Conservation (phyloP, 73 alveolate genomes). For the Symbiodinium natans region DNA sequence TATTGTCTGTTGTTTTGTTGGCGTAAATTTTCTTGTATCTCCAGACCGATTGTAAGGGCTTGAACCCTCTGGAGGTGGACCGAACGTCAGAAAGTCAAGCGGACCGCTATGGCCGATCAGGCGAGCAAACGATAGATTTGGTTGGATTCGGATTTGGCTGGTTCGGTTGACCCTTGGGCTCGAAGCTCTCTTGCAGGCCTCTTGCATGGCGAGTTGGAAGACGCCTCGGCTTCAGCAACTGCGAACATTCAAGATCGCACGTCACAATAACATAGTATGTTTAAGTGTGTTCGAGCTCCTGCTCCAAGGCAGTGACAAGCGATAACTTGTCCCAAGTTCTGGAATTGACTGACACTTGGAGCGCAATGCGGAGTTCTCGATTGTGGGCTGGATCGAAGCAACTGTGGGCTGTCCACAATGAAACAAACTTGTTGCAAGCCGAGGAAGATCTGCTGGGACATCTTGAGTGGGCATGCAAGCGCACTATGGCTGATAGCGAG, state of each 20-base stretch:
- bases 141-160: neutral
- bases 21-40: too few species aligned
- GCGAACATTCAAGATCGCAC: neutral
- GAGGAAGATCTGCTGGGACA: conserved; percentile 78
- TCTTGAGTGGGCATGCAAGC: conserved; percentile 30
- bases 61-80: too few species aligned
- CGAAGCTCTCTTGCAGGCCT: conserved; percentile 33
- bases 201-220: conserved; percentile 68
- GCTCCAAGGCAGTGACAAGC: conserved; percentile 42
- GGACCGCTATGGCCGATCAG: conserved; percentile 78
- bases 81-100: conserved; percentile 38
- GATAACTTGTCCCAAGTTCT: conserved; percentile 54
- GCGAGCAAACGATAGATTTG: neutral
- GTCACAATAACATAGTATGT: too few species aligned
- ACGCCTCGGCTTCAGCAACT: neutral
- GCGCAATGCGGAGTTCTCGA: neutral
- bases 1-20: too few species aligned
- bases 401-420: too few species aligned
- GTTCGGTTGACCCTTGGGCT: too few species aligned
- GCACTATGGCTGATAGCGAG: conserved; percentile 58
- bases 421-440: too few species aligned
- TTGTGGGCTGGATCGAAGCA: neutral
- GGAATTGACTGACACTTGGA: conserved; percentile 50
- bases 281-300: neutral
- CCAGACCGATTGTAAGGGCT: too few species aligned